phyloP scores from a whole-genome alignment of 2,329 filamentous ascomycete genomes.

The Fusarium sp. region DNA sequence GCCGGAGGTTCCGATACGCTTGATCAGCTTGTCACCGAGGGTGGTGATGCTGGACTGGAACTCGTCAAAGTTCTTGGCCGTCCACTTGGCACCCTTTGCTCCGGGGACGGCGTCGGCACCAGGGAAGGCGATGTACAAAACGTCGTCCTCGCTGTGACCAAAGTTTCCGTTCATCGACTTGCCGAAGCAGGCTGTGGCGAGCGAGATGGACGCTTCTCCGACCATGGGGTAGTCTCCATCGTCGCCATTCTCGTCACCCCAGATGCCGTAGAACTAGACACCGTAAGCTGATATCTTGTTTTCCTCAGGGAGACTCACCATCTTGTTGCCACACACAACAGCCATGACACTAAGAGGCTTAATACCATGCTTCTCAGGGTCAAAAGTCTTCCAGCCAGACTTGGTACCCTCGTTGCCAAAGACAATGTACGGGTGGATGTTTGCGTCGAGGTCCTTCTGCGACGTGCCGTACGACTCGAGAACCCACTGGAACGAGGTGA shows the following conservation, averaged over 20 bases:
- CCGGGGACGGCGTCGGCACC: slow-evolving; percentile 69
- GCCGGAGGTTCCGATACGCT: slow-evolving; percentile 40
- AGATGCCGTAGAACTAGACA: slow-evolving; percentile 66
- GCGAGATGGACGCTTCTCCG: slow-evolving; percentile 68
- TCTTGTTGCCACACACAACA: slow-evolving; percentile 63
- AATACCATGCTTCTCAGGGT: slow-evolving; percentile 57
- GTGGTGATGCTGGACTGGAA: slow-evolving; percentile 66
- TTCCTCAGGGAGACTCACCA: slow-evolving; percentile 47
- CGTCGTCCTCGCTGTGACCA: slow-evolving; percentile 68
- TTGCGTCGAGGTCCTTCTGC: slow-evolving; percentile 60
- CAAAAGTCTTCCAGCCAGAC: slow-evolving; percentile 51
- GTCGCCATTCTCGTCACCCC: slow-evolving; percentile 72
- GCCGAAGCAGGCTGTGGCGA: slow-evolving; percentile 70
- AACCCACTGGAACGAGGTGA: slow-evolving; percentile 60
- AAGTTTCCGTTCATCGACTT: slow-evolving; percentile 63
- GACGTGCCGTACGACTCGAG: slow-evolving; percentile 53
- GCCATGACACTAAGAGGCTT: slow-evolving; percentile 66
- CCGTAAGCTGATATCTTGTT: background rate
- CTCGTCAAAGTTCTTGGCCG: slow-evolving; percentile 58
- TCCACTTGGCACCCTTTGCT: slow-evolving; percentile 65
- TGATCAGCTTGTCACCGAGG: slow-evolving; percentile 65
- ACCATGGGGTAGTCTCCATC: slow-evolving; percentile 60
- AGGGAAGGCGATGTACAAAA: slow-evolving; percentile 72
- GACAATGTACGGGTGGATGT: slow-evolving; percentile 65
- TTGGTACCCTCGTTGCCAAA: slow-evolving; percentile 60